Evolutionary conservation across 495 filamentous ascomycete species (phyloP), one percentile per base, ranked within the genome.

Genomic region (Podospora appendiculata): DNA sequence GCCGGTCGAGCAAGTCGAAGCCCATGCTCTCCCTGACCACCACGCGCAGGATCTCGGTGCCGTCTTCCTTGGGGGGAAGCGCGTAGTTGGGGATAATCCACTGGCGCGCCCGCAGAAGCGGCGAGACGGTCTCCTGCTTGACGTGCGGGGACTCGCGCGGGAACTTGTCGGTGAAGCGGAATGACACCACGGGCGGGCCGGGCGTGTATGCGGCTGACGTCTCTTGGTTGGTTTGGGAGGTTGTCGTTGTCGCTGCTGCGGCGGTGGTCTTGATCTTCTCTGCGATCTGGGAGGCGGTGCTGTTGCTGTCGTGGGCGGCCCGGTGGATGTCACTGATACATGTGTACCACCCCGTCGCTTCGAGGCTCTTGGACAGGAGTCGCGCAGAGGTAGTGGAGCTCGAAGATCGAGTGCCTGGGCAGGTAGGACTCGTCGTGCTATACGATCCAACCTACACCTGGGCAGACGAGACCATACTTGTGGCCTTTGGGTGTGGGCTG

Each of bases 71-170:
- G 5, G 85, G 85, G 14, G 86, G 85, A 7, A 89, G 70, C 4
- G 83, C 78, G 59, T 88, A 88, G 69, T 87, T 88, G 32, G 85
- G 86, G 55, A 89, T 83, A 55, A 88, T 88, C 69, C 87, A 88
- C 65, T 87, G 84, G 51, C 83, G 83, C 6, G 79, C 79, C 13
- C 86, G 72, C 56, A 88, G 59, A 32, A 89, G 64, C 2, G 84
- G 78, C 35, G 78, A 83, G n/a, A 89, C 70, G 11, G 72, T 75
- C 41, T 78, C 78, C 64, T 88, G 86, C 67, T 84, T 80, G 40
- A 87, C 69, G 52, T 85, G 80, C 1, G 84, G 79, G 65, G 74
- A 87, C 38, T 80, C 63, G 48, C 70, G 70, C 48, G 77, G 75
- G 71, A 89, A 88, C 3, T 76, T 71, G 54, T 86, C 80, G 6